Evolutionary conservation across 441 rosid genomes (phyloP), one percentile per base, ranked within the genome.

Genomic region (Jatropha multifida): DNA sequence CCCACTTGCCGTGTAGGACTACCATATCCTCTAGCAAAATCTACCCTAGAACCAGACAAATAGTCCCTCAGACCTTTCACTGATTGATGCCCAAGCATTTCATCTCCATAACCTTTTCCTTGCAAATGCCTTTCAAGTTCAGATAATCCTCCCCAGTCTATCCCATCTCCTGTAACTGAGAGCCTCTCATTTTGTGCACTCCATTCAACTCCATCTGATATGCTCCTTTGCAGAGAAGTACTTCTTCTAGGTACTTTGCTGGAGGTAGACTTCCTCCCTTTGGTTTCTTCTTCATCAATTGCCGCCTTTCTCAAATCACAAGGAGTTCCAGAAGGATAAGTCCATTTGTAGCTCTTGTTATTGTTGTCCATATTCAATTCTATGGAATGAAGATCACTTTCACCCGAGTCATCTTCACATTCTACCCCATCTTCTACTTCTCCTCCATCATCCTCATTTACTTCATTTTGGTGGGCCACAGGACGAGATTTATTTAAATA

Each of bases 181-280:
- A 78, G 85, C 83, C 83, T 84, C 76, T 86, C 93, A 52, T 83
- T 88, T 67, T 88, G 91, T 55, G 78, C 74, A 37, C 83, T 84
- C 93, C 90, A 88, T 40, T 92, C 96, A 66, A 89, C 91, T 86
- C 91, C 95, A 79, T 96, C 99, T 0, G 98, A 94, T 74, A 86
- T 77, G 77, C 96, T 94, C 82, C 96, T 85, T 48, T 89, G 98
- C 72, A 92, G 79, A 69, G 91, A 87, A 74, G 89, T 81, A 59
- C 84, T 88, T 75, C 86, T 92, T 81, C 92, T 86, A 42, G 88
- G 77, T 61, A 68, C 71, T 77, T 75, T 85, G 69, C 83, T 81
- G 7, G 94, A 89, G 76, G 88, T 86, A 52, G 97, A 84, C 77
- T 89, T 92, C 81, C 97, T 90, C 7, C 85, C 90, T 82, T 78